These are phyloP conservation scores for Claviceps fusiformis DNA, from an alignment of 2,329 filamentous ascomycete genomes.

Conservation along the genomic window DNA sequence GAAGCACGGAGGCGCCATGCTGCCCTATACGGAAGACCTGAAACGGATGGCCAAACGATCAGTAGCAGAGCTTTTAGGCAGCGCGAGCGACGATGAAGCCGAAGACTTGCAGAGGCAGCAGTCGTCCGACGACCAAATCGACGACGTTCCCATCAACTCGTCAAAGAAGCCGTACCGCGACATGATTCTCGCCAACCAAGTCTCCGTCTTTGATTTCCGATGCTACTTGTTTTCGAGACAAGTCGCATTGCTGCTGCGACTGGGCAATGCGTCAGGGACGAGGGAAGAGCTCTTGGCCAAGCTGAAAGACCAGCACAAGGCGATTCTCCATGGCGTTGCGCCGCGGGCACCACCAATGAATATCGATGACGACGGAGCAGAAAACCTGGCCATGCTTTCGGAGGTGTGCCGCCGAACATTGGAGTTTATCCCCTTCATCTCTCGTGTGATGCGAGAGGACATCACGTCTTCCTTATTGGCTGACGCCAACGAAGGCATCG, in stretches of 20 bases:
- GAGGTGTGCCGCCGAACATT: slow-evolving; percentile 75
- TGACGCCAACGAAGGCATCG: slow-evolving; percentile 22
- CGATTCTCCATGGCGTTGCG: slow-evolving; percentile 42
- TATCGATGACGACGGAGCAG: slow-evolving; percentile 45
- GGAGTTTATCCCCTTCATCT: slow-evolving; percentile 70
- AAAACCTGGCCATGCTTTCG: slow-evolving; percentile 68
- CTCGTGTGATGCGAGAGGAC: slow-evolving; percentile 68
- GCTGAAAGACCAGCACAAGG: slow-evolving; percentile 48
- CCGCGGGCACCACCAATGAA: slow-evolving; percentile 34
- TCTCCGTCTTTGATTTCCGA: slow-evolving; percentile 90
- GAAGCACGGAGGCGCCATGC: slow-evolving; percentile 58
- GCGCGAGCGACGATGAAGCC: slow-evolving; percentile 23
- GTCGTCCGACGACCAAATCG: slow-evolving; percentile 25
- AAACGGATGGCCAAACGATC: slow-evolving; percentile 43
- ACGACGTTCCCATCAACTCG: slow-evolving; percentile 48
- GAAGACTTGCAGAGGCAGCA: slow-evolving; percentile 37
- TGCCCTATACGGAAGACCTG: slow-evolving; percentile 61
- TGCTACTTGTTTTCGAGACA: slow-evolving; percentile 90
- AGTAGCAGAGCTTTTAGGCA: slow-evolving; percentile 23
- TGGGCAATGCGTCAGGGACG: slow-evolving; percentile 60
- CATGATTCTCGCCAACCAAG: slow-evolving; percentile 84
- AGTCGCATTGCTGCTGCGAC: slow-evolving; percentile 63
- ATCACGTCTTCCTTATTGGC: slow-evolving; percentile 46
- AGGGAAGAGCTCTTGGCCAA: slow-evolving; percentile 48
- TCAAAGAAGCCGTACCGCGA: slow-evolving; percentile 75